Percentiles rank a stretch among this genome's conserved stretches.
Evolutionary conservation across 2,329 filamentous ascomycete species (phyloP).

Genomic region (Allantophomopsis lycopodina): DNA sequence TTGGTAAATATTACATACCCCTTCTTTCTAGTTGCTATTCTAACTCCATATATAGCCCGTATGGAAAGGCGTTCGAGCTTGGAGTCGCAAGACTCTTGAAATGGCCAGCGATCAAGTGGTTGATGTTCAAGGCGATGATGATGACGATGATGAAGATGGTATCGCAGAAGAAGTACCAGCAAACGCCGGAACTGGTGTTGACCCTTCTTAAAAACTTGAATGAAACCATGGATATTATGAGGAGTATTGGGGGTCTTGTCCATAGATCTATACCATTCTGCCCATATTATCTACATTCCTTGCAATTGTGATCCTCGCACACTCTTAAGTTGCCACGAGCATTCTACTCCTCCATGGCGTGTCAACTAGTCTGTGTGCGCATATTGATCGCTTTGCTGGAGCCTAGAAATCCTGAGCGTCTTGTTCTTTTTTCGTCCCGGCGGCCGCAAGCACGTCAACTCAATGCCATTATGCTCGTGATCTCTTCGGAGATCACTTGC

Average conservation of each 20-base stretch:
- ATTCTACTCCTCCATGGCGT: conserved; percentile 58
- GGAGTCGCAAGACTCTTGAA: conserved; percentile 61
- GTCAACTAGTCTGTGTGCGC: conserved; percentile 96
- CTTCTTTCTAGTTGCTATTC: neutral
- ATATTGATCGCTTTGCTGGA: conserved; percentile 35
- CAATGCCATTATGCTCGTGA: conserved; percentile 11
- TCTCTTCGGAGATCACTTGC: conserved; percentile 10
- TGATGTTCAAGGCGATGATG: conserved; percentile 55
- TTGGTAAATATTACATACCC: conserved; percentile 37
- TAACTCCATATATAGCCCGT: conserved; percentile 38
- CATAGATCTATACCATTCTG: no score
- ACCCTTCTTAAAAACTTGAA: neutral
- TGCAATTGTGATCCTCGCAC: conserved; percentile 38
- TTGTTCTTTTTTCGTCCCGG: conserved; percentile 19
- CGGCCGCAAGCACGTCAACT: conserved; percentile 17
- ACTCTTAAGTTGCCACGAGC: conserved; percentile 92
- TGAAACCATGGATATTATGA: neutral
- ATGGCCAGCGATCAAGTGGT: conserved; percentile 67
- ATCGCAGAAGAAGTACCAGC: conserved; percentile 7
- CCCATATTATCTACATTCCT: no score
- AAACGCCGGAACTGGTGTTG: conserved; percentile 4
- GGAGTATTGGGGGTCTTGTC: no score
- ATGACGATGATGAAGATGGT: conserved; percentile 32
- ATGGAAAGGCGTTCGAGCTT: conserved; percentile 67
- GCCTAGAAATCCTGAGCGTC: conserved; percentile 19